Conservation (phyloP, 2,329 filamentous ascomycete genomes). For the Plenodomus tracheiphilus region DNA sequence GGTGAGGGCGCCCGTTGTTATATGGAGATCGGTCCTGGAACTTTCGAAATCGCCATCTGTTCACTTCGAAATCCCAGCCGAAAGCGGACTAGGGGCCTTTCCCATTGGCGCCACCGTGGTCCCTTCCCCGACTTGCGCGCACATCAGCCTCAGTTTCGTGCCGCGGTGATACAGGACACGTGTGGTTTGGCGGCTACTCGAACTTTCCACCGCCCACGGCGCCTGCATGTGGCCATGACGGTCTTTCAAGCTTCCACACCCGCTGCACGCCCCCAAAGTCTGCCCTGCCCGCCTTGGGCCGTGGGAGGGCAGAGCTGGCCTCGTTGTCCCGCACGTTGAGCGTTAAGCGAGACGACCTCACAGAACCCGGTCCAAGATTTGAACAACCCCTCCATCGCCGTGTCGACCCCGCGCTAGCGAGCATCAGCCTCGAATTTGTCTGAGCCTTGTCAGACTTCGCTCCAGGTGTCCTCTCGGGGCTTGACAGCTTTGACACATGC, state of each 20-base stretch:
- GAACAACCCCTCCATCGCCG: background rate
- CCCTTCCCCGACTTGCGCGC: slow-evolving; percentile 22
- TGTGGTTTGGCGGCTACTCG: slow-evolving; percentile 23
- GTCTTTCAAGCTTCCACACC: slow-evolving; percentile 5
- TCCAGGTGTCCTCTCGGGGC: background rate
- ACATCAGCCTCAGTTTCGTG: slow-evolving; percentile 37
- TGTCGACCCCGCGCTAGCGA: slow-evolving; percentile 1
- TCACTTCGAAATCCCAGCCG: slow-evolving; percentile 25
- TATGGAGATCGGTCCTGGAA: slow-evolving; percentile 29
- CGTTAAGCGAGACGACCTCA: background rate
- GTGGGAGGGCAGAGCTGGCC: background rate
- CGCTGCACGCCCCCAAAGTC: slow-evolving; percentile 8
- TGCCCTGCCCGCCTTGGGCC: background rate
- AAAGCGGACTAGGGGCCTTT: slow-evolving; percentile 24
- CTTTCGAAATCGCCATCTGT: slow-evolving; percentile 38
- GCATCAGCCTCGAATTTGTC: background rate
- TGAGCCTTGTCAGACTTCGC: background rate
- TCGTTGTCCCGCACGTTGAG: background rate
- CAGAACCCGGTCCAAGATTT: background rate
- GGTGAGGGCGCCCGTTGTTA: slow-evolving; percentile 32
- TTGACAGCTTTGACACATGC: background rate
- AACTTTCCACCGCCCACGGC: slow-evolving; percentile 27
- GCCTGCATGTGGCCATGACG: slow-evolving; percentile 2
- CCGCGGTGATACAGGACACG: slow-evolving; percentile 35
- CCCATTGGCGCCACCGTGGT: slow-evolving; percentile 24